Base-by-base conservation (phyloP, 805 yeast species). In the Gaillardinia entomophila region DNA sequence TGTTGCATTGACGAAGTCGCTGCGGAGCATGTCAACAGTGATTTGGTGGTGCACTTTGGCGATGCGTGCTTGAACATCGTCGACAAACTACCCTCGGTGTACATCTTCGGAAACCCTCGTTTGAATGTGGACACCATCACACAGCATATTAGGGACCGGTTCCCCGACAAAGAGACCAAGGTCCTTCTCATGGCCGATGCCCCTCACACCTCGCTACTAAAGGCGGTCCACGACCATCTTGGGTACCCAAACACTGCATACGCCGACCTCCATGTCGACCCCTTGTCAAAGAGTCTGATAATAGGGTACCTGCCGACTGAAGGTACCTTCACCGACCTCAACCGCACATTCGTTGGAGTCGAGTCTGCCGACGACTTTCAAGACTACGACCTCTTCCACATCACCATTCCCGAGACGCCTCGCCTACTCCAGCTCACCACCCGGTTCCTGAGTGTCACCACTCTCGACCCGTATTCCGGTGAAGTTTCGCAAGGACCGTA, bases 1-100 rank as follows among this genome's bases (percentile, higher is more conserved):
- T 92, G 98, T 57, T 92, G 98, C 60, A 82, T 90, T 8, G 98
- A 92, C 55, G 97, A 89, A 50, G 94, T 90, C 17, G 97, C 98
- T 0, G 95, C 96, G 1, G 89, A 84, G 50, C 98, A 92, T 55
- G 94, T 90, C 12, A 52, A 64, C 5, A 88, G 92, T 5, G 96
- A 90, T 41, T 59, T 83, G 4, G 86, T 92, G 18, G 77, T 89
- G 2, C 98, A 92, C 57, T 86, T 89, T 57, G 98, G 98, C 2
- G 95, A 87, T 51, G 90, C 97, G 0, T 92, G 98, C 56, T 58
- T 92, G 50, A 88, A 82, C 45, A 82, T 88, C 0, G 78, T 86
- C 4, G 77, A 75, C 28, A 75, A 75, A 27, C 52, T 86, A n/a
- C 78, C 83, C 0, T 85, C 88, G 0, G 76, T 80, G 0, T 90